Base-by-base conservation (phyloP, 2,329 filamentous ascomycete species). In the Aspergillus aculeatus region DNA sequence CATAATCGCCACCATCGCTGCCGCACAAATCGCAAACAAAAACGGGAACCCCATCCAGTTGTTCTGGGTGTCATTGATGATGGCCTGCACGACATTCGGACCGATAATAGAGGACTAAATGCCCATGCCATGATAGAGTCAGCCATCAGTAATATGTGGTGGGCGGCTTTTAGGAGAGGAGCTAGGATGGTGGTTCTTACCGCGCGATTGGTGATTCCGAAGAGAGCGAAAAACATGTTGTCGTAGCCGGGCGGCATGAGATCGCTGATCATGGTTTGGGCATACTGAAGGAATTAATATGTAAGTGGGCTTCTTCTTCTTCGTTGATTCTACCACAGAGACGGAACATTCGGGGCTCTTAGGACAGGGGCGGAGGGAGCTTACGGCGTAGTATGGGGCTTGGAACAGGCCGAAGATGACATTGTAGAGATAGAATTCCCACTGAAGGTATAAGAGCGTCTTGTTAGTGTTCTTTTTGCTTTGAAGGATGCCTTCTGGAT, bases 21-120 rank as follows among this genome's bases (percentile, higher is more conserved):
- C 68, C 1, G 68, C 50, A 35, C 75, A 78, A 3, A 79, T 66
- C 1, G 74, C 67, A 56, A 78, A 78, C 1, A 79, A 62, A 48
- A 80, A 80, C 4, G 75, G 77, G 54, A 78, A 80, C 4, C 76
- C 76, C 71, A 77, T 77, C 76, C 76, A 78, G 35, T 76, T 77
- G 47, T 78, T 79, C 29, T 74, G 72, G 0, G 75, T 75, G 32
- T 68, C 54, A 52, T 79, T 78, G 54, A 79, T 77, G 26, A 79
- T 79, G 3, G 75, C 77, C 64, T 79, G 76, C 12, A 78, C 73
- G 31, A 79, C 76, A 48, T 78, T 78, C 11, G 76, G 77, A 0
- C 76, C 77, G 49, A 80, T 78, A 23, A 79, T 78, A 2, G 75
- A 78, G 21, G 76, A 78, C 76, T 78, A 14, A 12, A 16, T 35